phyloP scores from a whole-genome alignment of 305 asterid genomes.

The Rubia peregrina region DNA sequence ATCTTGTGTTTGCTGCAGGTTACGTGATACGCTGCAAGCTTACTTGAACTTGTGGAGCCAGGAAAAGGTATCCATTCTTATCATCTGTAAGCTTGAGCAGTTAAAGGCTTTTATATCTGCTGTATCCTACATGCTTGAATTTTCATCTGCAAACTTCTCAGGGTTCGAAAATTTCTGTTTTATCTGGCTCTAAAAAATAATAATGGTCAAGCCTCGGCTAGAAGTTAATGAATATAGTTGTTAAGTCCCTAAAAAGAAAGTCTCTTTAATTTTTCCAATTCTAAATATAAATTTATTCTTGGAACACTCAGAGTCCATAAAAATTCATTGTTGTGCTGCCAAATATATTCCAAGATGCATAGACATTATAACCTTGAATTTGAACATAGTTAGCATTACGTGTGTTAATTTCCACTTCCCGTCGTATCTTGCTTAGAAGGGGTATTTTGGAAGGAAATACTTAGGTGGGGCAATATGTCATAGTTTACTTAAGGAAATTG shows the following conservation, averaged over 20 bases:
- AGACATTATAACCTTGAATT: constrained; percentile 1
- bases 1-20: constrained; percentile 34
- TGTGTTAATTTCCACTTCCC: neutral
- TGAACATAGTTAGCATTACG: neutral
- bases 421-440: neutral
- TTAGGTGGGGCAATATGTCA: neutral
- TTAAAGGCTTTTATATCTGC: neutral
- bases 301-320: neutral
- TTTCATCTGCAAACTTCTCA: neutral
- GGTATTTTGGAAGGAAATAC: neutral
- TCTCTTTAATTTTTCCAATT: neutral
- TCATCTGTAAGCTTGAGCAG: neutral
- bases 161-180: neutral
- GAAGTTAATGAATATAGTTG: neutral
- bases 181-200: neutral
- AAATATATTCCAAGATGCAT: neutral
- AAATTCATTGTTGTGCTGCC: neutral
- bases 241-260: neutral
- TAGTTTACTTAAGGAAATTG: neutral
- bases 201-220: neutral
- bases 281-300: neutral
- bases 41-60: constrained; percentile 46
- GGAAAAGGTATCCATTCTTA: constrained; percentile 35
- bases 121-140: neutral
- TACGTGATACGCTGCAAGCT: constrained; percentile 51